phyloP scores from a whole-genome alignment of 305 asterid genomes.

The Solanum aculeatissimum region DNA sequence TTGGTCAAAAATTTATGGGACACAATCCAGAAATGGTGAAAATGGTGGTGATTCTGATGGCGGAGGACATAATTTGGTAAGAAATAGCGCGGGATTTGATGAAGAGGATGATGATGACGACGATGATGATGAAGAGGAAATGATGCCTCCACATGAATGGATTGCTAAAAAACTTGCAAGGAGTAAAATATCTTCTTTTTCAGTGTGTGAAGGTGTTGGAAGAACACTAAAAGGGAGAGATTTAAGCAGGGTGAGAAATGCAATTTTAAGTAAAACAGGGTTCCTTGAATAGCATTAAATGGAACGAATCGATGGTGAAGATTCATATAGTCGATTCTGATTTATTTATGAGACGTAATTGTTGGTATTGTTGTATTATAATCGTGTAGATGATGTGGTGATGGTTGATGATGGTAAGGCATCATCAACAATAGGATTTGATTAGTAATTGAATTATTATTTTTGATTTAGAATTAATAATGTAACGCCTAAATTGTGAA shows the following conservation, averaged over 20 bases:
- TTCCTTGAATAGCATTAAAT: conserved; percentile 23
- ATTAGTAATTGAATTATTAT: neutral
- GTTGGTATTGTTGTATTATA: neutral
- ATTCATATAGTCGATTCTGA: neutral
- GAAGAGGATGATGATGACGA: conserved; percentile 12
- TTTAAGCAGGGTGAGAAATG: conserved; percentile 47
- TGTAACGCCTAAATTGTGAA: too few species aligned
- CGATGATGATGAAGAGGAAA: neutral
- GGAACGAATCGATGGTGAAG: neutral
- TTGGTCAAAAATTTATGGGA: conserved; percentile 42
- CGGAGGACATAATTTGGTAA: neutral
- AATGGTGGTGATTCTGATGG: neutral
- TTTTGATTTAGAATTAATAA: too few species aligned
- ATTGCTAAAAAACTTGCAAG: conserved; percentile 31
- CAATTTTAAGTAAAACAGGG: conserved; percentile 50
- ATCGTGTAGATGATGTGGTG: neutral
- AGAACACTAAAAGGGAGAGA: conserved; percentile 72
- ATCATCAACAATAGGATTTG: neutral
- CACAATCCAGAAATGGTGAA: neutral
- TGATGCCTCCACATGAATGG: conserved; percentile 58
- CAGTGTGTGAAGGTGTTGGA: conserved; percentile 63
- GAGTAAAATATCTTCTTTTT: conserved; percentile 28
- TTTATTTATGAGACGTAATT: neutral
- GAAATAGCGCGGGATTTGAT: conserved; percentile 14
- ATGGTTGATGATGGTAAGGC: neutral